Percentiles rank a stretch among this genome's conserved stretches.
Evolutionary conservation across 2,329 filamentous ascomycete genomes (phyloP).

Genomic region (Neofusicoccum laricinum): DNA sequence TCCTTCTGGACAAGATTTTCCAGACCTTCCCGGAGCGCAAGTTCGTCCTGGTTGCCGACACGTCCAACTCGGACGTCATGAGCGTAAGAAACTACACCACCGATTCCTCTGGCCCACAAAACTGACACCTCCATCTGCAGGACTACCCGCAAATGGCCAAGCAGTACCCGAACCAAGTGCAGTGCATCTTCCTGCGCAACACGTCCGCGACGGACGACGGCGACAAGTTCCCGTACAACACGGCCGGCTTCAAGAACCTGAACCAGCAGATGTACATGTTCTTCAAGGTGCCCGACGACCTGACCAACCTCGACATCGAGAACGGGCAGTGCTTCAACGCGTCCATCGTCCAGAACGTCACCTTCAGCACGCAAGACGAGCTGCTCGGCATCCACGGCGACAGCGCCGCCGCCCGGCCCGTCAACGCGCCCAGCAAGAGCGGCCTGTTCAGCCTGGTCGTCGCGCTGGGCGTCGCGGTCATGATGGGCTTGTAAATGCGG

Average conservation of each 20-base stretch:
- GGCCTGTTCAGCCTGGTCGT: slow-evolving; percentile 33
- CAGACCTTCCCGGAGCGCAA: slow-evolving; percentile 71
- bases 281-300: slow-evolving; percentile 69
- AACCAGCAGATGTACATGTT: slow-evolving; percentile 74
- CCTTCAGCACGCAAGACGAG: slow-evolving; percentile 51
- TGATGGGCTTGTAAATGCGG: slow-evolving; percentile 24
- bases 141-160: slow-evolving; percentile 59
- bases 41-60: slow-evolving; percentile 75
- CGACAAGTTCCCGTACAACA: slow-evolving; percentile 74
- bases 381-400: slow-evolving; percentile 33
- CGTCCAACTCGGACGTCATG: slow-evolving; percentile 75
- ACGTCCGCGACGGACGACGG: slow-evolving; percentile 65
- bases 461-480: slow-evolving; percentile 30
- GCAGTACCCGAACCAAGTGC: slow-evolving; percentile 67
- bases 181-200: slow-evolving; percentile 76
- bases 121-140: slow-evolving; percentile 24
- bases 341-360: slow-evolving; percentile 66
- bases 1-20: slow-evolving; percentile 69
- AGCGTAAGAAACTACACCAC: neutral
- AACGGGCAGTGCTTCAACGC: slow-evolving; percentile 67
- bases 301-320: slow-evolving; percentile 63
- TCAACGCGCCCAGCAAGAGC: slow-evolving; percentile 25
- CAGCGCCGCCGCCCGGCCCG: slow-evolving; percentile 18
- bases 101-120: neutral
- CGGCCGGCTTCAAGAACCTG: slow-evolving; percentile 65